Percentiles rank a stretch among this genome's conserved stretches.
Evolutionary conservation across 495 filamentous ascomycete species (phyloP).

Genomic region (Hypoxylon crocopeplum): DNA sequence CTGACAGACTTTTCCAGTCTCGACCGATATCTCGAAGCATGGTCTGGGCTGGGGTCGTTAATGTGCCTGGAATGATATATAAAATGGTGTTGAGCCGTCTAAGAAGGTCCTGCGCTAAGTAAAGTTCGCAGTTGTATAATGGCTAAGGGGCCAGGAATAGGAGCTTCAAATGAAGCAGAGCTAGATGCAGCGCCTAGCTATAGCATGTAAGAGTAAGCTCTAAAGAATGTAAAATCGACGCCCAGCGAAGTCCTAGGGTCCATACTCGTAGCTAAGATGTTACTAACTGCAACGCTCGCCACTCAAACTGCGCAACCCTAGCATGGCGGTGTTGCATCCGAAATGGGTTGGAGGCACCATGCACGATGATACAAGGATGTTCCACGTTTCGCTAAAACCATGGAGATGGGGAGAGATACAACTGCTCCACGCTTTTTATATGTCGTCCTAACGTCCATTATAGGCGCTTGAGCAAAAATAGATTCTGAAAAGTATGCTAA

Average conservation of each 20-base stretch:
- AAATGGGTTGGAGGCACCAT: conserved; percentile 20
- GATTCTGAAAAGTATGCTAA: not conserved
- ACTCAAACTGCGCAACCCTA: not conserved
- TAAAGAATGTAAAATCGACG: not conserved
- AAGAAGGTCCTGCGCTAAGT: too few species aligned
- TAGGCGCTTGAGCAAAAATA: not conserved
- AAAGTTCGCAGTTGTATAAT: too few species aligned
- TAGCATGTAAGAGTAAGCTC: not conserved
- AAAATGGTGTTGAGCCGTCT: too few species aligned
- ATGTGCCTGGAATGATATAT: too few species aligned
- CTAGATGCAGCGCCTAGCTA: not conserved
- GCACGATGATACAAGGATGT: conserved; percentile 21
- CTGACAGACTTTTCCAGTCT: not conserved
- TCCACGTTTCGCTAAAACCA: conserved; percentile 6
- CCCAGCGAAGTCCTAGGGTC: not conserved
- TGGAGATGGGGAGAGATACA: conserved; percentile 9
- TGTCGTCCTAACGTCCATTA: too few species aligned
- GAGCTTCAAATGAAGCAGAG: too few species aligned
- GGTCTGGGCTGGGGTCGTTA: too few species aligned
- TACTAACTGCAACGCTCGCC: conserved; percentile 1
- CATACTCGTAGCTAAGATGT: not conserved
- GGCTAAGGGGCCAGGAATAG: too few species aligned
- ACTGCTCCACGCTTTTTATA: too few species aligned
- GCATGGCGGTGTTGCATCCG: conserved; percentile 9
- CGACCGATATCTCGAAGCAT: too few species aligned